Base-by-base conservation (phyloP, 441 rosid species). In the Euphorbia schlechtendalii region DNA sequence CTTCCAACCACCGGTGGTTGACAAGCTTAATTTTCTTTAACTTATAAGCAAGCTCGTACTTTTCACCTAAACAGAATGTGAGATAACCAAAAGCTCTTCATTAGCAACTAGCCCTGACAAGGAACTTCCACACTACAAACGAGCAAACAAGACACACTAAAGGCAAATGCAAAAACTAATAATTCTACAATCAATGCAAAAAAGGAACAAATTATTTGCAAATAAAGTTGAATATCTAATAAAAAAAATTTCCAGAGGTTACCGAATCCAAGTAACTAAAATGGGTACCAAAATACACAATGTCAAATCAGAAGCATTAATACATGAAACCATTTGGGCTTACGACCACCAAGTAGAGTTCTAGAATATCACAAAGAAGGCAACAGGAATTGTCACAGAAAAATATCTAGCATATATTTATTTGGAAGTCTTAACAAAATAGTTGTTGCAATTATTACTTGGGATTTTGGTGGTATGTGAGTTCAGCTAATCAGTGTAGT, bases 1-100 rank as follows among this genome's bases (percentile, higher is more conserved):
- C 94, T 69, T 86, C 98, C 82, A 94, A 81, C 99, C 99, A 94
- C 3, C 75, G 84, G 66, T 91, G 98, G 60, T 91, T 91, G 41
- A 91, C 86, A 66, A 91, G 82, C 76, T 87, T 94, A 74, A 91
- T 89, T 73, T n/a, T 85, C 78, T 79, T 82, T 59, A 85, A 72
- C 76, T 78, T 89, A 77, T 79, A 80, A 64, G 99, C 98, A 64
- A 94, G 85, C 75, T 89, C 94, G 64, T 87, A 94, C 83, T 94
- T 94, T 71, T 94, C 97, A 71, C 97, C 99, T 93, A 69, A 43
- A 58, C 55, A 73, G 64, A 68, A 68, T 51, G 46, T 54, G 52
- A 63, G 55, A 36, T 12, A 53, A 24, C 25, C 24, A 9, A 21
- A 18, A n/a, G 9, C 40, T 51, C 64, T 10, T 12, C 3, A 51